Evolutionary conservation across 2,329 filamentous ascomycete species (phyloP).

Genomic region (Aspergillus udagawae): DNA sequence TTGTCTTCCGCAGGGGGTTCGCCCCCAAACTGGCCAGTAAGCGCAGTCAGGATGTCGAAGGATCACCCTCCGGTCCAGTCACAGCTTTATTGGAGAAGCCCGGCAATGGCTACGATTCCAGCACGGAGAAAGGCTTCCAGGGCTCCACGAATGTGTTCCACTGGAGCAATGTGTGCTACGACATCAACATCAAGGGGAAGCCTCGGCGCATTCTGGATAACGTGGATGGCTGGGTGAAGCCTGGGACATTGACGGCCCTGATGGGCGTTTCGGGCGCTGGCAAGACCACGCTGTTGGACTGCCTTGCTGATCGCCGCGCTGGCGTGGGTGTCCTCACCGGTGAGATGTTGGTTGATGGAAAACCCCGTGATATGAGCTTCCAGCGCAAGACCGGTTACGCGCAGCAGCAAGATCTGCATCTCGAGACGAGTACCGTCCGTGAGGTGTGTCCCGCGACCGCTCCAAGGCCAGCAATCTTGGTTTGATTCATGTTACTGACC

Average conservation of each 20-base stretch:
- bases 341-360: constrained; percentile 79
- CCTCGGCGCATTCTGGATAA: constrained; percentile 73
- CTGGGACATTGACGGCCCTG: constrained; percentile 80
- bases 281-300: constrained; percentile 86
- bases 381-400: constrained; percentile 91
- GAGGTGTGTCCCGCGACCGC: no score
- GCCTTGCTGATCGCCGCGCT: constrained; percentile 70
- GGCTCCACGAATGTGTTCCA: constrained; percentile 72
- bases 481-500: no score
- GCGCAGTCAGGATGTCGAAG: constrained; percentile 26
- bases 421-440: constrained; percentile 78
- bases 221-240: constrained; percentile 91
- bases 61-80: constrained; percentile 5
- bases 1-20: constrained; percentile 68
- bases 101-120: constrained; percentile 42
- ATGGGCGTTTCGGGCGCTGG: constrained; percentile 93
- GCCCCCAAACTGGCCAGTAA: constrained; percentile 39
- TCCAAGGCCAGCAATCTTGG: no score
- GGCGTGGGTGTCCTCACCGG: constrained; percentile 87
- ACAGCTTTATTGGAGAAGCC: constrained; percentile 30
- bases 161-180: constrained; percentile 80
- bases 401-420: constrained; percentile 87
- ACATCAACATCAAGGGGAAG: constrained; percentile 75
- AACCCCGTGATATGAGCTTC: constrained; percentile 72
- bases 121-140: constrained; percentile 21